These are phyloP conservation scores for Colletotrichum limetticola DNA, from an alignment of 2,329 filamentous ascomycete species.

Conservation along the genomic window DNA sequence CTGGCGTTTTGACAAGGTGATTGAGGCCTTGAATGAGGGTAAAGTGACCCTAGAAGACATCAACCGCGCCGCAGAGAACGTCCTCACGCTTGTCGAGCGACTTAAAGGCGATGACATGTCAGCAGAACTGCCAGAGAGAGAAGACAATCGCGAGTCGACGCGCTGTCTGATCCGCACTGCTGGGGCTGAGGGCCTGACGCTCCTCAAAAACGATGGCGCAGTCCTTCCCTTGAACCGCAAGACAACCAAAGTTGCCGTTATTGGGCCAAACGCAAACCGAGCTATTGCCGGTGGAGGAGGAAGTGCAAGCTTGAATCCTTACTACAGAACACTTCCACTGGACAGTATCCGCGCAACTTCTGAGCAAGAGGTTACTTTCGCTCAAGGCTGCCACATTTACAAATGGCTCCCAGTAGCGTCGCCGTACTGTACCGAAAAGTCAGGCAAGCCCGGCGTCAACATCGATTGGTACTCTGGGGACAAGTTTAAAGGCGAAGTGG, in stretches of 20 bases:
- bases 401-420: conserved; percentile 75
- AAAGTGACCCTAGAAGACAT: conserved; percentile 60
- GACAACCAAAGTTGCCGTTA: conserved; percentile 70
- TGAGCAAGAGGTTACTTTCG: conserved; percentile 67
- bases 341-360: conserved; percentile 69
- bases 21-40: conserved; percentile 62
- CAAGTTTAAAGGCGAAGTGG: conserved; percentile 67
- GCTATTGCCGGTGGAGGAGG: conserved; percentile 76
- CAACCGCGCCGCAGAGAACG: conserved; percentile 68
- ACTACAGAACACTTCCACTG: conserved; percentile 73
- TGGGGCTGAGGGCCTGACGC: conserved; percentile 70
- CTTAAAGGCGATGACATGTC: conserved; percentile 70
- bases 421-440: conserved; percentile 65
- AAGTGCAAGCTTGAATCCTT: conserved; percentile 75
- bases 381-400: conserved; percentile 70
- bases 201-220: conserved; percentile 71
- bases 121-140: conserved; percentile 65
- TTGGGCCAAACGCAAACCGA: conserved; percentile 74
- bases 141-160: conserved; percentile 67
- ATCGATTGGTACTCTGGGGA: conserved; percentile 75
- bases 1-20: conserved; percentile 67
- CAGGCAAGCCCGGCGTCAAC: conserved; percentile 68
- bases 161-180: conserved; percentile 69
- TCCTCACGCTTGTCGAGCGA: conserved; percentile 68
- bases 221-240: conserved; percentile 68